These are phyloP conservation scores for Dendrostoma leiphaemia DNA, from an alignment of 2,329 filamentous ascomycete genomes.

Conservation along the genomic window DNA sequence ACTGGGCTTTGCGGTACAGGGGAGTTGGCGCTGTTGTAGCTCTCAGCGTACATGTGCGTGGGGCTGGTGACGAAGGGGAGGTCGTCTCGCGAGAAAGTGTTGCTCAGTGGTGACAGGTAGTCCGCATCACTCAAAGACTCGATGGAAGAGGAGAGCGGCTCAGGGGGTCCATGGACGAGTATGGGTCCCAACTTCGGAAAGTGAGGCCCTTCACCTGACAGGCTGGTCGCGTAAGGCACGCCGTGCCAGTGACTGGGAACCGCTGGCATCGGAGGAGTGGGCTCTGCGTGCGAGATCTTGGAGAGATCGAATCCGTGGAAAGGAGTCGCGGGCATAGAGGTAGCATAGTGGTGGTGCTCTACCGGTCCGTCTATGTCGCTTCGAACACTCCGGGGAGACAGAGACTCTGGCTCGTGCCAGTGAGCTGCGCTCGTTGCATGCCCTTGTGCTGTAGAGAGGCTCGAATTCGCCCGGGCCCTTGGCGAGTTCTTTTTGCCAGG, in stretches of 20 bases:
- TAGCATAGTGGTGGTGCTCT: slow-evolving; percentile 34
- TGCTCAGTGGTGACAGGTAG: slow-evolving; percentile 57
- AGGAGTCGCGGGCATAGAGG: slow-evolving; percentile 41
- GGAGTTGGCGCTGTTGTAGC: slow-evolving; percentile 51
- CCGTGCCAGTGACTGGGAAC: slow-evolving; percentile 43
- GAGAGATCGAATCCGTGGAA: slow-evolving; percentile 47
- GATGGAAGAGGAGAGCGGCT: slow-evolving; percentile 52
- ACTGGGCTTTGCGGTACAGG: slow-evolving; percentile 55
- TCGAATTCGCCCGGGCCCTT: slow-evolving; percentile 45
- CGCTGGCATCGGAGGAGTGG: slow-evolving; percentile 34
- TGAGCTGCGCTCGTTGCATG: slow-evolving; percentile 32
- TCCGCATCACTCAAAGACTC: slow-evolving; percentile 62
- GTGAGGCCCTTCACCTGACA: slow-evolving; percentile 38
- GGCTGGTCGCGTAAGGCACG: slow-evolving; percentile 44
- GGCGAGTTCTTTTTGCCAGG: slow-evolving; percentile 47
- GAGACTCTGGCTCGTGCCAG: slow-evolving; percentile 39
- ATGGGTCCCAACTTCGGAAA: slow-evolving; percentile 42
- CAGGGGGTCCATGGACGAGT: slow-evolving; percentile 39
- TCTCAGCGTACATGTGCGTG: slow-evolving; percentile 53
- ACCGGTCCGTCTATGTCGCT: slow-evolving; percentile 35
- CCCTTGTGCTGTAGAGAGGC: slow-evolving; percentile 9
- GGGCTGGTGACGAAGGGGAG: slow-evolving; percentile 56
- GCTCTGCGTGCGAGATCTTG: slow-evolving; percentile 48
- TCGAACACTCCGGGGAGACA: slow-evolving; percentile 30
- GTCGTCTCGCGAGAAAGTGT: slow-evolving; percentile 53